These are phyloP conservation scores for Artomyces pyxidatus DNA, from an alignment of 768 basidiomycete genomes.

Conservation along the genomic window DNA sequence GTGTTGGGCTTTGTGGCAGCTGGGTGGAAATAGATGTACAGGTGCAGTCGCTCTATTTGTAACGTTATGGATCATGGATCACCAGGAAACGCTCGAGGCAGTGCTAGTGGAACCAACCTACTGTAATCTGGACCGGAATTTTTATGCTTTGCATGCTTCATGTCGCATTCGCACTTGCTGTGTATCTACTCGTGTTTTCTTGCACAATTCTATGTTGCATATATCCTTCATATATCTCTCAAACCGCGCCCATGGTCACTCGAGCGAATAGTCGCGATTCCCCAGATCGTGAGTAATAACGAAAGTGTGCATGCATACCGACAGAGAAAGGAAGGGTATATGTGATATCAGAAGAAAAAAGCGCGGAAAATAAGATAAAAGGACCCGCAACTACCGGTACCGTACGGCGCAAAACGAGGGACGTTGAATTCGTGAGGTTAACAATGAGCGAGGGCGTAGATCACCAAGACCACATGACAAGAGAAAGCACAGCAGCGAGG, in stretches of 20 bases:
- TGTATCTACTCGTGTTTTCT: no score
- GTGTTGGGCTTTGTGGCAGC: no score
- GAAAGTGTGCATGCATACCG: slow-evolving; percentile 6
- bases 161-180: no score
- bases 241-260: background rate
- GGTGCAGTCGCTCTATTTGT: no score
- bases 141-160: no score
- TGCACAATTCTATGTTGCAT: no score
- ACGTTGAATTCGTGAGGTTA: background rate
- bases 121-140: no score
- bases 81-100: no score
- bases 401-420: background rate
- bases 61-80: no score
- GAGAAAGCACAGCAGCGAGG: background rate
- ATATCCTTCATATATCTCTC: no score
- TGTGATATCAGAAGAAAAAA: slow-evolving; percentile 10
- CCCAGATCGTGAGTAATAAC: background rate
- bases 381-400: background rate
- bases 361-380: background rate
- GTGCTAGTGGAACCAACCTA: no score
- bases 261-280: background rate
- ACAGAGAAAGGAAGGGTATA: slow-evolving; percentile 11
- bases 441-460: background rate
- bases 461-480: background rate
- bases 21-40: no score